A percentile compares a stretch with the other conserved stretches of the same genome.
phyloP scores from a whole-genome alignment of 23 red algal species.

The Chondrus crispus region DNA sequence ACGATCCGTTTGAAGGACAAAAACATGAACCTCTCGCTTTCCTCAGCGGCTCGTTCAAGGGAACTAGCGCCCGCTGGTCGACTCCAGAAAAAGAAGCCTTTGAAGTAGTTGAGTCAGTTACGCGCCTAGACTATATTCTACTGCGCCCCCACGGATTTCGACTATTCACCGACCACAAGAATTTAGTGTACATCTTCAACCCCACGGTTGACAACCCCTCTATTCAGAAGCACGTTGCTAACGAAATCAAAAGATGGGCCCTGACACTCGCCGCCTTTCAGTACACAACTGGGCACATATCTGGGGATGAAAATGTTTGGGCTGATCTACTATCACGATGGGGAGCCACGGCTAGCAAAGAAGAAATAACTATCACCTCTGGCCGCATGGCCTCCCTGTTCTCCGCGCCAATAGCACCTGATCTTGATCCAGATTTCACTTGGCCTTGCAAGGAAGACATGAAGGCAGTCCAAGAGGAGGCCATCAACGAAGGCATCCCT shows the following conservation, averaged over 20 bases:
- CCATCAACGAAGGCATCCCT: no score
- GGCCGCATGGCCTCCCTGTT: neutral
- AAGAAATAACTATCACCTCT: neutral
- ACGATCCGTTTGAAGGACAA: neutral
- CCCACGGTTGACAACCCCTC: neutral
- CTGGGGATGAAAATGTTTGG: neutral
- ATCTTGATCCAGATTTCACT: neutral
- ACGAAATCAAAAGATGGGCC: neutral
- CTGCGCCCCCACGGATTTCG: neutral
- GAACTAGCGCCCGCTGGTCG: neutral
- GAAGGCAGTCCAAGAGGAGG: neutral
- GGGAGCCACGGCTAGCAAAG: neutral
- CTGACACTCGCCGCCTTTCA: neutral
- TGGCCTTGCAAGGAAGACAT: neutral
- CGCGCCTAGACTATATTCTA: neutral
- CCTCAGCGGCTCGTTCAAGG: neutral
- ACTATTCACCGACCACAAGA: neutral
- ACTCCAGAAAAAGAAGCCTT: constrained; percentile 10
- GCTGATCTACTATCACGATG: neutral
- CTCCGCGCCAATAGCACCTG: neutral
- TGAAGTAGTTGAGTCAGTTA: neutral
- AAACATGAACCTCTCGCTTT: neutral
- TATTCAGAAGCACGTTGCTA: neutral
- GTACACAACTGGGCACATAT: neutral
- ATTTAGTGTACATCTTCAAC: neutral